These are phyloP conservation scores for Monilinia fructigena DNA, from an alignment of 2,329 filamentous ascomycete species.

Conservation along the genomic window DNA sequence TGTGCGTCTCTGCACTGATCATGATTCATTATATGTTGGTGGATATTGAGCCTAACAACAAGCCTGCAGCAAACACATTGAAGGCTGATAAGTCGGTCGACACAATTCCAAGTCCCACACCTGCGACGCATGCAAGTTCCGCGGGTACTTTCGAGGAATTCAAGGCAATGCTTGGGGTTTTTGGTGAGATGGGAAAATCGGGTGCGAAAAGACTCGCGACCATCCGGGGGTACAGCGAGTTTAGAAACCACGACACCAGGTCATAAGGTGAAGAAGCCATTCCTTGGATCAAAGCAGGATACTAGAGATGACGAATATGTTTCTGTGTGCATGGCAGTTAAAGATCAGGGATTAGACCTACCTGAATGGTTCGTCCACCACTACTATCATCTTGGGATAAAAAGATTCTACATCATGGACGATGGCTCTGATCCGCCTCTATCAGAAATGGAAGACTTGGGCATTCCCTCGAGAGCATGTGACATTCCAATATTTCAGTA, in stretches of 20 bases:
- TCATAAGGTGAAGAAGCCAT: slow-evolving; percentile 12
- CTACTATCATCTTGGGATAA: slow-evolving; percentile 36
- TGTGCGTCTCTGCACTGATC: slow-evolving; percentile 7
- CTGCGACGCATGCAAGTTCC: not conserved
- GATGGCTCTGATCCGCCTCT: slow-evolving; percentile 35
- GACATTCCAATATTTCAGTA: slow-evolving; percentile 31
- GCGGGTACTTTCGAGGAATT: slow-evolving; percentile 24
- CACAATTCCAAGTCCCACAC: not conserved
- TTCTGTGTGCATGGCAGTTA: slow-evolving; percentile 35
- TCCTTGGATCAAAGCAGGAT: slow-evolving; percentile 16
- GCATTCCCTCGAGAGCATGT: slow-evolving; percentile 31
- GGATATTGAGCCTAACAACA: slow-evolving; percentile 1
- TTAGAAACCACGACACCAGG: not conserved
- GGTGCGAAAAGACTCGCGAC: not conserved
- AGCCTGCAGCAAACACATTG: not conserved
- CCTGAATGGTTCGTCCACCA: slow-evolving; percentile 36
- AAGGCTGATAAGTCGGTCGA: not conserved
- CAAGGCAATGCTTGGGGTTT: slow-evolving; percentile 19
- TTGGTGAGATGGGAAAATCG: not conserved
- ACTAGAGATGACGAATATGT: slow-evolving; percentile 30
- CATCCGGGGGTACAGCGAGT: not conserved
- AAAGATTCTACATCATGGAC: slow-evolving; percentile 38
- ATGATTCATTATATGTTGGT: slow-evolving; percentile 21
- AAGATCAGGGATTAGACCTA: slow-evolving; percentile 33
- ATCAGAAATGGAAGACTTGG: slow-evolving; percentile 26